phyloP scores from a whole-genome alignment of 2,329 filamentous ascomycete genomes.

The Sclerotinia borealis region DNA sequence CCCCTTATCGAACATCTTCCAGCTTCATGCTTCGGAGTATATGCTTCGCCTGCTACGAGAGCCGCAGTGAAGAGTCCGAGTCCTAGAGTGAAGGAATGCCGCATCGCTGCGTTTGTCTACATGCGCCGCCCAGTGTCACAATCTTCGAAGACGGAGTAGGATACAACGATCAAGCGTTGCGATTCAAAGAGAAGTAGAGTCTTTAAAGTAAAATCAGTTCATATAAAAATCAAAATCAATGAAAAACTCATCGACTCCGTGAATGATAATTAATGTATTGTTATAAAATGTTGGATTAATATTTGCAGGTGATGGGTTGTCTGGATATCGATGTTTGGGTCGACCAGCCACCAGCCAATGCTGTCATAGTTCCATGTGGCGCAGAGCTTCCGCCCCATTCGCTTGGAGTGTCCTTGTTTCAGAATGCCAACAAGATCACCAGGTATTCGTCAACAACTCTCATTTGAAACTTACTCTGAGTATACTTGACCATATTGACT shows the following conservation, averaged over 20 bases:
- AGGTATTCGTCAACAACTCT: background rate
- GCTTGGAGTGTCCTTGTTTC: background rate
- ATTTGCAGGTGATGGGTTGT: background rate
- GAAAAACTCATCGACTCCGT: background rate
- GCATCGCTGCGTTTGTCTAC: constrained; percentile 15
- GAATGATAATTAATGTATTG: background rate
- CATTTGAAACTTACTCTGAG: background rate
- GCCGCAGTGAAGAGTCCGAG: constrained; percentile 19
- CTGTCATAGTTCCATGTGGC: constrained; percentile 7
- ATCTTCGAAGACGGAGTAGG: background rate
- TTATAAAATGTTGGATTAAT: background rate
- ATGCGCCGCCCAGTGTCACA: constrained; percentile 18
- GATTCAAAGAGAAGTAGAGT: background rate
- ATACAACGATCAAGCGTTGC: background rate
- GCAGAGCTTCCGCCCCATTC: background rate
- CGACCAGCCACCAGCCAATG: constrained; percentile 4
- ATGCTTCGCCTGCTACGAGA: constrained; percentile 24
- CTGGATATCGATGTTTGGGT: background rate
- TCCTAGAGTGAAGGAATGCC: constrained; percentile 18
- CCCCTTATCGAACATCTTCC: constrained; percentile 87
- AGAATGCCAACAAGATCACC: background rate
- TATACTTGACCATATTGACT: background rate
- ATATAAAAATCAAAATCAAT: background rate
- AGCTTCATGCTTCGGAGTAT: constrained; percentile 63
- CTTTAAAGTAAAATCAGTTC: background rate